Evolutionary conservation across 495 filamentous ascomycete genomes (phyloP), one percentile per base, ranked within the genome.

Genomic region (Tetracladium marchalianum): DNA sequence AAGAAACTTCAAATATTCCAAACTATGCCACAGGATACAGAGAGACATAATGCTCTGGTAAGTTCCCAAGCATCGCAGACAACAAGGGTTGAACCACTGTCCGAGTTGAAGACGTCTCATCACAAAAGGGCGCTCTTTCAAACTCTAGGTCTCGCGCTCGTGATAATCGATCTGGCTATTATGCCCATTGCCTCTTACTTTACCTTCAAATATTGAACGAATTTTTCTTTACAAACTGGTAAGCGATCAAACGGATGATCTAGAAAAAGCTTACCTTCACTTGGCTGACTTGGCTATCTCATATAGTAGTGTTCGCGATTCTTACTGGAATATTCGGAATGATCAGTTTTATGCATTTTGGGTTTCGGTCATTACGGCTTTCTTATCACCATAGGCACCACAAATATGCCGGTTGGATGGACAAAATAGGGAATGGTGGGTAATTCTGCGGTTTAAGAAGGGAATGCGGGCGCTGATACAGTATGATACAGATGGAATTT

Each of bases 401-500:
- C 38, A 49, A 48, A 47, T 38, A 46, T 44, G 40, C 53, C 53
- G 6, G 41, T 55, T 8, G 53, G 44, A 19, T 55, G 48, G 48
- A 52, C 48, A 12, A 51, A 39, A 49, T 55, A 44, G 53, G 49
- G 49, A 38, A 48, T 55, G 31, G 48, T 55, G 19, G 43, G 44
- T 38, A 9, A 3, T 36, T 36, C 16, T 36, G 5, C 35, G 10
- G 7, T 11, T 22, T n/a, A 35, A 15, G 15, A 10, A 19, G 16
- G 32, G 39, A n/a, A 49, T 9, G 9, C 13, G 24, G 15, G 13
- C 22, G 22, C 19, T 11, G 24, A 16, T 44, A 33, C 34, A 24
- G 34, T 3, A 8, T 11, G 7, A 18, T 22, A 5, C 36, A 55
- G 47, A 12, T 51, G 19, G 48, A 55, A 41, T 55, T 55, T 32